These are phyloP conservation scores for Andrographis paniculata DNA, from an alignment of 305 asterid species.

Conservation along the genomic window DNA sequence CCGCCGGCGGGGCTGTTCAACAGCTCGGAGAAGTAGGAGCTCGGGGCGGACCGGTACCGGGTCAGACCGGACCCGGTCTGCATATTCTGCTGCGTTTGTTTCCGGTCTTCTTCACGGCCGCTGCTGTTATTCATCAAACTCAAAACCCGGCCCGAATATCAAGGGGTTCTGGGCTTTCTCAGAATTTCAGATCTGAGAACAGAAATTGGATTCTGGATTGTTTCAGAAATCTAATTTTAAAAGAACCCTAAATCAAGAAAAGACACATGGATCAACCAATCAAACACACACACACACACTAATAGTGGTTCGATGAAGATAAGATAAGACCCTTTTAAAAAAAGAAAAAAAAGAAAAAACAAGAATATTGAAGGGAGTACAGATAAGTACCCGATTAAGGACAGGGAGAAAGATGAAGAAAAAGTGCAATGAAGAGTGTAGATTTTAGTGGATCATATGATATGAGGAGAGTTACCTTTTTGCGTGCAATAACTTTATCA, in stretches of 20 bases:
- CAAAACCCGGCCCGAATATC: neutral
- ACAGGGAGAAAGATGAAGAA: neutral
- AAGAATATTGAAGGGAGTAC: neutral
- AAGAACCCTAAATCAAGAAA: too few species aligned
- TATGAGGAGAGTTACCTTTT: slow-evolving; percentile 13
- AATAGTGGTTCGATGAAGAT: slow-evolving; percentile 5
- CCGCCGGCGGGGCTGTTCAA: slow-evolving; percentile 28
- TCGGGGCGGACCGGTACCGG: slow-evolving; percentile 86
- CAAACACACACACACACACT: too few species aligned
- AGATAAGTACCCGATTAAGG: slow-evolving; percentile 13
- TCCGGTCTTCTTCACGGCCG: neutral
- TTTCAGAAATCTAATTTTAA: too few species aligned
- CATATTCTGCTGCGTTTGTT: slow-evolving; percentile 11
- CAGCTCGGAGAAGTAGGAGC: slow-evolving; percentile 54
- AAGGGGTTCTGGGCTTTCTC: too few species aligned
- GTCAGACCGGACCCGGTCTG: slow-evolving; percentile 50
- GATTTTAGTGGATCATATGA: slow-evolving; percentile 3
- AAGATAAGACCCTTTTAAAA: slow-evolving; percentile 15
- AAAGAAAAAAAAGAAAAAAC: slow-evolving; percentile 8
- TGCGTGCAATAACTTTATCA: slow-evolving; percentile 14
- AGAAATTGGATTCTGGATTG: too few species aligned
- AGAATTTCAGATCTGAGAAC: too few species aligned
- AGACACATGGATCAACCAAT: too few species aligned
- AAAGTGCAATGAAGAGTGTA: slow-evolving; percentile 17
- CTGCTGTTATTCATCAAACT: neutral